These are phyloP conservation scores for Chalciporus piperatus DNA, from an alignment of 768 basidiomycete genomes.

Conservation along the genomic window DNA sequence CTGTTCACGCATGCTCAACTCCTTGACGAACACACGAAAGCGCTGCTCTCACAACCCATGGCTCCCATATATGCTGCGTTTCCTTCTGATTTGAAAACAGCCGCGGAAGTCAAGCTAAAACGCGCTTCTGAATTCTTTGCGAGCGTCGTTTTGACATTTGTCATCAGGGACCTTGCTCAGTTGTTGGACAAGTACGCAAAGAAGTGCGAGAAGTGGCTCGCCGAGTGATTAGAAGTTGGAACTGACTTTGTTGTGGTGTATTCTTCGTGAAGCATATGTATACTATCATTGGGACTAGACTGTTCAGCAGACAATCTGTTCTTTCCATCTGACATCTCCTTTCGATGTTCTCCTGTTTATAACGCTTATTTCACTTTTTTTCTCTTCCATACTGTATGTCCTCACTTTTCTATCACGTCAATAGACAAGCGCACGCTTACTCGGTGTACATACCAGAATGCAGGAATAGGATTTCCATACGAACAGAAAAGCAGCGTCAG, in stretches of 20 bases:
- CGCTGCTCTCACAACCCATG: constrained; percentile 58
- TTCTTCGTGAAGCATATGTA: constrained; percentile 30
- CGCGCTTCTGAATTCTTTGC: constrained; percentile 91
- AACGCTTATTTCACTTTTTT: constrained; percentile 12
- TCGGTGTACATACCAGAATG: constrained; percentile 15
- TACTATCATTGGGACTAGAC: constrained; percentile 36
- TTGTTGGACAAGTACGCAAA: constrained; percentile 91
- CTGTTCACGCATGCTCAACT: constrained; percentile 74
- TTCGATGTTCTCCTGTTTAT: constrained; percentile 10
- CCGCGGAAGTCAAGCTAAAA: constrained; percentile 72
- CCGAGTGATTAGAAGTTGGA: constrained; percentile 50
- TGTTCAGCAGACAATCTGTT: constrained; percentile 28
- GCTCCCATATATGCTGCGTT: constrained; percentile 75
- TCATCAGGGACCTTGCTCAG: constrained; percentile 82
- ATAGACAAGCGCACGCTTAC: constrained; percentile 13
- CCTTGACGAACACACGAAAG: constrained; percentile 85
- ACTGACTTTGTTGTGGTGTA: constrained; percentile 25
- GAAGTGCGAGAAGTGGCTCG: constrained; percentile 91
- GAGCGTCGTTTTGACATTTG: constrained; percentile 83
- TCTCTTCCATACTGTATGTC: constrained; percentile 12
- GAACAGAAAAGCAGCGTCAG: background rate
- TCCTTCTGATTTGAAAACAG: constrained; percentile 56
- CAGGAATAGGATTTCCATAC: background rate
- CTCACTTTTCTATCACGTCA: constrained; percentile 22
- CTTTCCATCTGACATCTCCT: constrained; percentile 22